Conservation (phyloP, 106 monocot species). For the Allium fistulosum region DNA sequence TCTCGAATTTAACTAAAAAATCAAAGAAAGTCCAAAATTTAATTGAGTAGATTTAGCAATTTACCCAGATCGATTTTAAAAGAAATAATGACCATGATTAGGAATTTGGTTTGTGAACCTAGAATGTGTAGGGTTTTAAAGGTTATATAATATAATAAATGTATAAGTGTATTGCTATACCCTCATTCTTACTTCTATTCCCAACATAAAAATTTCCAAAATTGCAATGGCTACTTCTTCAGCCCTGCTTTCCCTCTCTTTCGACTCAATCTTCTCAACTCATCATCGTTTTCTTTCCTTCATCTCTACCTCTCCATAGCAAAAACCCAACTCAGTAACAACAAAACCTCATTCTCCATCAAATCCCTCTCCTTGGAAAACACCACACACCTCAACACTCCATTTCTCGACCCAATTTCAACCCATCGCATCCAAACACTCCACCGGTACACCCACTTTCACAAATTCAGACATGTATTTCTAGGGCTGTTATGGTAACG, state of each 20-base stretch:
- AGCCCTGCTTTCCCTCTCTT: not conserved
- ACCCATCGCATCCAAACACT: conserved; percentile 38
- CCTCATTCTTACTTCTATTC: no score
- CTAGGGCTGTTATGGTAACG: no score
- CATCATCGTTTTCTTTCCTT: conserved; percentile 7
- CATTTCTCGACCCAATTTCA: conserved; percentile 35
- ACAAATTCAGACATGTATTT: conserved; percentile 25
- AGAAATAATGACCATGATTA: no score
- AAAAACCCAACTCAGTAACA: not conserved
- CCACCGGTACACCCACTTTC: conserved; percentile 12
- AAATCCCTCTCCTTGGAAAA: not conserved
- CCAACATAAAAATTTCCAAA: not conserved
- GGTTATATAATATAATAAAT: no score
- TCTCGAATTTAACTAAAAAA: no score
- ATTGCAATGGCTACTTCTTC: not conserved
- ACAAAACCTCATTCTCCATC: not conserved
- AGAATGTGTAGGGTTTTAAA: no score
- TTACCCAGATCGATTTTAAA: no score
- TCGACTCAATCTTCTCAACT: not conserved
- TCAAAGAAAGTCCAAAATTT: no score
- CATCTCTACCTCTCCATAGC: conserved; percentile 14
- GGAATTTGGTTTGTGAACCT: no score
- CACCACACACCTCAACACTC: not conserved
- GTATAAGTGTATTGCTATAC: no score
- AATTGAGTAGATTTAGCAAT: no score